These are phyloP conservation scores for Aurantiochytrium sp. DNA, from an alignment of 108 stramenopile species.

Conservation along the genomic window DNA sequence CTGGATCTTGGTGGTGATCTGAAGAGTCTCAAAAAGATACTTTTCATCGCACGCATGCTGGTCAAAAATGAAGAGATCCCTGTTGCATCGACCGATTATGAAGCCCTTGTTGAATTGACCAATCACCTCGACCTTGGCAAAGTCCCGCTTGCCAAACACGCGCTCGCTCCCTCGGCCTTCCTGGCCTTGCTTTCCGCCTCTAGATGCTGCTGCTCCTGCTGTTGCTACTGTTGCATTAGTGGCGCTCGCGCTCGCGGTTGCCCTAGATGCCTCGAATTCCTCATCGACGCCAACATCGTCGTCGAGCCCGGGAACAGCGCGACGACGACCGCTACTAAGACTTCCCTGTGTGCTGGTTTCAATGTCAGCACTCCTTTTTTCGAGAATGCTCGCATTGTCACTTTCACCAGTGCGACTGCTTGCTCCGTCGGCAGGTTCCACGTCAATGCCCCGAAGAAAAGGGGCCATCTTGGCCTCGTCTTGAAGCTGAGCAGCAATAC, in stretches of 20 bases:
- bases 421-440: not conserved
- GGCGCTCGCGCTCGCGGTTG: no score
- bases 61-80: constrained; percentile 50
- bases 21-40: constrained; percentile 44
- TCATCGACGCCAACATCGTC: no score
- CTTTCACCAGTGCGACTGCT: not conserved
- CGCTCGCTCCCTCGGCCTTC: not conserved
- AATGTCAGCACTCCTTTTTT: no score
- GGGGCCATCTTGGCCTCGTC: not conserved
- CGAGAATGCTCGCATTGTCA: not conserved
- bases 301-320: no score
- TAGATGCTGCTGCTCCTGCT: not conserved
- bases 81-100: constrained; percentile 34
- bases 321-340: no score
- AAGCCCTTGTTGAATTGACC: constrained; percentile 59
- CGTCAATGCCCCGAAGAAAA: not conserved
- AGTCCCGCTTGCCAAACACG: constrained; percentile 31
- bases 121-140: constrained; percentile 37
- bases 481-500: not conserved
- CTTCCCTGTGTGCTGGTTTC: no score
- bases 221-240: no score
- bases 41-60: constrained; percentile 61
- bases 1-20: constrained; percentile 21
- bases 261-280: no score
- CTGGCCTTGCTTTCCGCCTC: not conserved